phyloP scores from a whole-genome alignment of 176 grass and related monocot species.

The Triticum timopheevii region DNA sequence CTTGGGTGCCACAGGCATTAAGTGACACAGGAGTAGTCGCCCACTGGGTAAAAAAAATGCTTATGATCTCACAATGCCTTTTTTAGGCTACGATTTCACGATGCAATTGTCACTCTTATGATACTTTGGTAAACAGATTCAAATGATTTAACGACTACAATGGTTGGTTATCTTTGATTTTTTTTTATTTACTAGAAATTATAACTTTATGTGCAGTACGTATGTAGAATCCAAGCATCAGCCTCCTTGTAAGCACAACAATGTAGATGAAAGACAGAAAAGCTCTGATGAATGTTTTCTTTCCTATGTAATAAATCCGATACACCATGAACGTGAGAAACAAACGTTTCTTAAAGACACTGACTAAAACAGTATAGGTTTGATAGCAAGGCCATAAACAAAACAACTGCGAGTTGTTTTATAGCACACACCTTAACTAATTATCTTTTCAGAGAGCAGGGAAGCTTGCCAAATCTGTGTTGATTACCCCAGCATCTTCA shows the following conservation, averaged over 20 bases:
- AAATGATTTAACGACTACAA: conserved; percentile 29
- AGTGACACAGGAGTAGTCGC: conserved; percentile 4
- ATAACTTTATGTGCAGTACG: background rate
- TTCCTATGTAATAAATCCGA: no score
- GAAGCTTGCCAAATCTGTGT: conserved; percentile 3
- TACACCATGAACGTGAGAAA: background rate
- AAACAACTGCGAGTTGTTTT: conserved; percentile 8
- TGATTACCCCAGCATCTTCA: background rate
- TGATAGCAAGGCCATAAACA: background rate
- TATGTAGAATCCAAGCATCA: conserved; percentile 17
- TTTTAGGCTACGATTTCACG: no score
- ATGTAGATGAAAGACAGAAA: background rate
- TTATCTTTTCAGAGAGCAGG: background rate
- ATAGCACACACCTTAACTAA: background rate
- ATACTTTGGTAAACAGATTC: background rate
- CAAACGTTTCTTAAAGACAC: background rate
- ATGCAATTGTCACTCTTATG: background rate
- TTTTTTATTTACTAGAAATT: background rate
- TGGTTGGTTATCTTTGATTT: conserved; percentile 21
- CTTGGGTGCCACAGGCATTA: conserved; percentile 4
- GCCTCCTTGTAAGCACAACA: background rate
- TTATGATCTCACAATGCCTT: conserved; percentile 13
- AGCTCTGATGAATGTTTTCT: background rate
- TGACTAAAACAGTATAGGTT: background rate
- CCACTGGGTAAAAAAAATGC: conserved; percentile 37